Conservation (phyloP, 768 basidiomycete species). For the Xerocomellus intermedius region DNA sequence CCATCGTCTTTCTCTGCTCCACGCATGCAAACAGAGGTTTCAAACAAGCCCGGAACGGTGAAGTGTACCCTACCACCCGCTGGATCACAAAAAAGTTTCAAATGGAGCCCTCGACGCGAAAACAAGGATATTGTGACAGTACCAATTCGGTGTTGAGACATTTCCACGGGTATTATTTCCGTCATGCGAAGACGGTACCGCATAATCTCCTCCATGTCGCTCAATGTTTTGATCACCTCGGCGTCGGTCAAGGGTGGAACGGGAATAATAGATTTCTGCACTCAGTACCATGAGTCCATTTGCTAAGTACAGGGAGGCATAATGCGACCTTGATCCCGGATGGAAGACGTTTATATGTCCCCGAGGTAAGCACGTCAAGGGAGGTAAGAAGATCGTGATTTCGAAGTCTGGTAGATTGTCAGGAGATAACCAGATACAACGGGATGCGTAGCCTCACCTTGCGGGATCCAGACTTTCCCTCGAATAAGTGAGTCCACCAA, state of each 20-base stretch:
- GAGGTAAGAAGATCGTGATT: conserved; percentile 95
- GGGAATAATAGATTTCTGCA: conserved; percentile 71
- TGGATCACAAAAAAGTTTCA: conserved; percentile 32
- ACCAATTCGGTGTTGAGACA: conserved; percentile 71
- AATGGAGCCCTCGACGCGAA: conserved; percentile 6
- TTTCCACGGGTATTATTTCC: conserved; percentile 80
- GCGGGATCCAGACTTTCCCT: conserved; percentile 74
- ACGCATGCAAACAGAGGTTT: conserved; percentile 68
- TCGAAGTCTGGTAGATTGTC: conserved; percentile 55
- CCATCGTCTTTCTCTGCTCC: conserved; percentile 68
- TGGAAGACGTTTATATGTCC: conserved; percentile 83
- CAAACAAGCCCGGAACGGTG: conserved; percentile 68
- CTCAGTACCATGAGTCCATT: conserved; percentile 22
- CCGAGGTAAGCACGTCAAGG: conserved; percentile 82
- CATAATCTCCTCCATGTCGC: conserved; percentile 73
- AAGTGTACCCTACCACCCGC: conserved; percentile 81
- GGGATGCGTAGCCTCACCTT: conserved; percentile 46
- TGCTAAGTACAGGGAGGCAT: conserved; percentile 11
- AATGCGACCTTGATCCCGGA: conserved; percentile 67
- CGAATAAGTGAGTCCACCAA: conserved; percentile 59
- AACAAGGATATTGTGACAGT: conserved; percentile 28
- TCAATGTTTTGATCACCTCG: conserved; percentile 62
- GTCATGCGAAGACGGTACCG: conserved; percentile 75
- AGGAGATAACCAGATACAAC: background rate
- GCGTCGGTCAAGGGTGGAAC: conserved; percentile 61